A percentile compares a stretch with the other conserved stretches of the same genome.
Conservation (phyloP, 371 early-diverging fungal genomes). For the Dichotomocladium elegans region DNA sequence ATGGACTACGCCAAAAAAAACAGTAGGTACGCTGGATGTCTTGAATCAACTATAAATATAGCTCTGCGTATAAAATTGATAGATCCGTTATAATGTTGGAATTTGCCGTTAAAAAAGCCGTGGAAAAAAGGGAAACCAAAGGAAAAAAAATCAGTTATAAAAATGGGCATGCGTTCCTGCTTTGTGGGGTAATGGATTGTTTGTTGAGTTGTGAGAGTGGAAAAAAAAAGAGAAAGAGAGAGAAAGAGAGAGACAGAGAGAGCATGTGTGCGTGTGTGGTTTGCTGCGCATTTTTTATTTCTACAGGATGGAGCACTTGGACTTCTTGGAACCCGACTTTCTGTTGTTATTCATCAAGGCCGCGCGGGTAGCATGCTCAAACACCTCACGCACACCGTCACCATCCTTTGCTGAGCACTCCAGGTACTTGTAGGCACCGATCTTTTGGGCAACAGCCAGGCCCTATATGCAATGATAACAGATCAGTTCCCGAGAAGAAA, state of each 20-base stretch:
- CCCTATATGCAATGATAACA: slow-evolving; percentile 55
- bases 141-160: background rate
- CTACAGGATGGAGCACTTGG: slow-evolving; percentile 45
- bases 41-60: too few relatives aligned
- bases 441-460: slow-evolving; percentile 68
- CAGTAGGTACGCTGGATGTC: too few relatives aligned
- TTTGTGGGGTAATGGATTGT: background rate
- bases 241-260: slow-evolving; percentile 1
- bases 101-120: too few relatives aligned
- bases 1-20: background rate
- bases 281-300: slow-evolving; percentile 24
- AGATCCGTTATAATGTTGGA: too few relatives aligned
- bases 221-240: slow-evolving; percentile 2
- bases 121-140: too few relatives aligned
- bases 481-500: too few relatives aligned
- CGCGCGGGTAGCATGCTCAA: slow-evolving; percentile 89
- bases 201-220: background rate
- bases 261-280: background rate
- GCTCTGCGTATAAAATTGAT: too few relatives aligned
- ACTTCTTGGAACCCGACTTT: slow-evolving; percentile 10
- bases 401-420: slow-evolving; percentile 92
- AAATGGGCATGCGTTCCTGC: slow-evolving; percentile 1
- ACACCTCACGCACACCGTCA: slow-evolving; percentile 92
- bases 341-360: slow-evolving; percentile 56
- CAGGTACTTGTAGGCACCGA: slow-evolving; percentile 87